Base-by-base conservation (phyloP, 148 eudicot genomes). In the Silene conica region DNA sequence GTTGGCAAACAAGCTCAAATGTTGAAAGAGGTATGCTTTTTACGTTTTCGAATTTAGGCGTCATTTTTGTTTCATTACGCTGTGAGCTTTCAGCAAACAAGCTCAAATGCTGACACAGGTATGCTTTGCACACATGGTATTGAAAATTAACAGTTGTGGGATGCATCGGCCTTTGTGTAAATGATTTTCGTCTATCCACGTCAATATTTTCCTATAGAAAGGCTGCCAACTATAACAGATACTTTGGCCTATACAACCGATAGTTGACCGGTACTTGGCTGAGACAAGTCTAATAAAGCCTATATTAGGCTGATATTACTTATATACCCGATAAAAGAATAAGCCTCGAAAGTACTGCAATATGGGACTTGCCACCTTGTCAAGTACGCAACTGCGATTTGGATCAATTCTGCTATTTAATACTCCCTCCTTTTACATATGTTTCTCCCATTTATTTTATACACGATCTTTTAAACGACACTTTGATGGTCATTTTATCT, bases 41-140 rank as follows among this genome's bases (percentile, higher is more conserved):
- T 43, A 70, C 71, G 66, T 12, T 9, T 20, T 75, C 26, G 50
- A 12, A 10, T 13, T 38, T 63, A 20, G 23, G 6, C 9, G 4
- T 15, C 18, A 14, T 50, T 50, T 34, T 59, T 13, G 2, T 50
- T 34, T 59, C 25, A 59, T 6, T 59, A 59, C 13, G 14, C 26
- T 20, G 26, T 20, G 26, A 8, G 14, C 14, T 9, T 20, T 34
- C n/a, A 73, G 83, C 76, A 92, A 92, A 80, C 99, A 87, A 83
- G 82, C 77, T 74, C 94, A 86, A 63, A 87, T 89, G 96, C 79
- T 87, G 81, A 83, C 81, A 55, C 96, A 95, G 96, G 98, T 95
- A 82, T 72, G 69, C 20, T 34, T 64, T 18, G 41, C 38, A 34
- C 38, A 26, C 74, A 19, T 50, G 55, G 55, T 14, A 50, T 14